These are phyloP conservation scores for Aureobasidium sp. DNA, from an alignment of 2,329 filamentous ascomycete genomes.

Conservation along the genomic window DNA sequence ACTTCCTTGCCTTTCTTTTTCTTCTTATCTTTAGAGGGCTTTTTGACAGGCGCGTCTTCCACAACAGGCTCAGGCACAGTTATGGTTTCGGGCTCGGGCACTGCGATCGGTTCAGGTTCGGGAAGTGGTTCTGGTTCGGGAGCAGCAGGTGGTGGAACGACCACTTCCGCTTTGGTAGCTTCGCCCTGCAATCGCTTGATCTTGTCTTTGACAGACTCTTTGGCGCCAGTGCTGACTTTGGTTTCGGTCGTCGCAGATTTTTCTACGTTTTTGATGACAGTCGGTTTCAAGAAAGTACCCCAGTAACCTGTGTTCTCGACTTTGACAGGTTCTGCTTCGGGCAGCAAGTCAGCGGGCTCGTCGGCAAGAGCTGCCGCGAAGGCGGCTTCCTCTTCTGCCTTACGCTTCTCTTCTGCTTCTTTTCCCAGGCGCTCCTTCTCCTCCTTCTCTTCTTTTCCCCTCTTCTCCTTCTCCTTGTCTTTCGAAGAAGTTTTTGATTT, in stretches of 20 bases:
- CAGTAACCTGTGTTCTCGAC: constrained; percentile 37
- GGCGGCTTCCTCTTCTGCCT: constrained; percentile 29
- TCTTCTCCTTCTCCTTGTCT: constrained; percentile 34
- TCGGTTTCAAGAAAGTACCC: constrained; percentile 40
- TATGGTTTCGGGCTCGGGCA: constrained; percentile 5
- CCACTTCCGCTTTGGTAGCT: constrained; percentile 19
- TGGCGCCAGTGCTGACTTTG: constrained; percentile 35
- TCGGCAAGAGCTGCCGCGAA: constrained; percentile 32
- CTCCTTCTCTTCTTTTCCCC: constrained; percentile 38
- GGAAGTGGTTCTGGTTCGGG: constrained; percentile 21
- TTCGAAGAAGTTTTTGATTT: constrained; percentile 31
- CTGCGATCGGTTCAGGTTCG: constrained; percentile 25
- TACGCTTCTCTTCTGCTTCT: constrained; percentile 28
- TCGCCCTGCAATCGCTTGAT: constrained; percentile 42
- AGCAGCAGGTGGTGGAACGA: constrained; percentile 19
- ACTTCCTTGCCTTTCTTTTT: constrained; percentile 20
- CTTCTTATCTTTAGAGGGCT: constrained; percentile 19
- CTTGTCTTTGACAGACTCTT: constrained; percentile 46
- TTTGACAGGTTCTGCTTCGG: constrained; percentile 26
- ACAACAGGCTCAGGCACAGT: not conserved
- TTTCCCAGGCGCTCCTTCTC: constrained; percentile 33
- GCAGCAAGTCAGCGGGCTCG: constrained; percentile 29
- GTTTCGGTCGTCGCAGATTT: constrained; percentile 37
- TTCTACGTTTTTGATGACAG: constrained; percentile 40
- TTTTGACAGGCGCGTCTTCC: constrained; percentile 17